Base-by-base conservation (phyloP, 2,329 filamentous ascomycete species). In the Colletotrichum sp. region DNA sequence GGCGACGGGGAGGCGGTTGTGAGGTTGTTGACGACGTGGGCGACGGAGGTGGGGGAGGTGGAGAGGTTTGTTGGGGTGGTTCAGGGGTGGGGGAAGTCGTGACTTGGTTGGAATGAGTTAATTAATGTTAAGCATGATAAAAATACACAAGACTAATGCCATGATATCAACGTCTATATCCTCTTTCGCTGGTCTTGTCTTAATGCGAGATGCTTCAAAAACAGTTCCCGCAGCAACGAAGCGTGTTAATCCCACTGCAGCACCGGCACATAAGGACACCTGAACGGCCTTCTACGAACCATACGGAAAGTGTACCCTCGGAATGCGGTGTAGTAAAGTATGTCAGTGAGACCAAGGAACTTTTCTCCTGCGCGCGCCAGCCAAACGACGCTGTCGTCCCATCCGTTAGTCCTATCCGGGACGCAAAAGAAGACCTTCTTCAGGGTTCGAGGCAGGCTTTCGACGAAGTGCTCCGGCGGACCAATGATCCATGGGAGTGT, bases 1-100 rank as follows among this genome's bases (percentile, higher is more conserved):
- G 83, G 82, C 1, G 81, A 84, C 67, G 82, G 81, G 9, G 77
- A 79, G 61, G 83, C 83, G 0, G 83, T 87, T 6, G 81, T 89
- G 6, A 81, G 87, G 11, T 77, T 89, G 63, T 78, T 89, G 33
- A 89, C 87, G 2, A 88, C 86, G 0, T 89, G 87, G 87, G 87
- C 87, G 11, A 89, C 87, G 6, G 84, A 87, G 16, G 76, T 76
- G 5, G 72, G 77, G 18, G 81, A 87, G 79, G 80, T 89, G 15
- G 84, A 87, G 27, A 80, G 77, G 27, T 85, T 85, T 34, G 77
- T 79, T 34, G 62, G 78, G 59, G 76, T 79, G 62, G 78, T 83
- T 13, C 72, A 76, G 43, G n/a, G 54, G 11, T 66, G 68, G 68
- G 27, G 21, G 7, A 47, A 67, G 27, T 4, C 43, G 21, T 21